Evolutionary conservation across 352 stramenopile genomes (phyloP).

Genomic region (Globisporangium camurandrum): DNA sequence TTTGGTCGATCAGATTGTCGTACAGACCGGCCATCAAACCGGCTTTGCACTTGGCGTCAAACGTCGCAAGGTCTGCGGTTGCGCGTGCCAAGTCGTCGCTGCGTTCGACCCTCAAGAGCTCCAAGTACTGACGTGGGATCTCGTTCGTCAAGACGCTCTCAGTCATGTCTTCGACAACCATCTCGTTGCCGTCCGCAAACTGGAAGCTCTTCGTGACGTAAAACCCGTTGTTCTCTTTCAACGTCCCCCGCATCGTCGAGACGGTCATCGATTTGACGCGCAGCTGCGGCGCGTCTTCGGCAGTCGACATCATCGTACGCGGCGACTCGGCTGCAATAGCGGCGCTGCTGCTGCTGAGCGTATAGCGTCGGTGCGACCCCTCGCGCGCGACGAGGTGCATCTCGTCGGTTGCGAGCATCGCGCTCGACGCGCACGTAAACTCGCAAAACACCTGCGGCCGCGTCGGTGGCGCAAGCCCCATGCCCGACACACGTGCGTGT

Average conservation of each 20-base stretch:
- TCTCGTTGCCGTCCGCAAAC: slow-evolving; percentile 58
- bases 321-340: slow-evolving; percentile 11
- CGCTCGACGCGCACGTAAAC: slow-evolving; percentile 57
- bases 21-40: slow-evolving; percentile 55
- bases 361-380: slow-evolving; percentile 36
- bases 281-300: slow-evolving; percentile 28
- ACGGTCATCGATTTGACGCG: slow-evolving; percentile 71
- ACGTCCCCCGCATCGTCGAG: slow-evolving; percentile 47
- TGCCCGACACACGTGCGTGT: slow-evolving; percentile 44
- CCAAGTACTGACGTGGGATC: slow-evolving; percentile 68
- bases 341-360: slow-evolving; percentile 12
- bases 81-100: slow-evolving; percentile 40
- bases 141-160: slow-evolving; percentile 80
- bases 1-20: slow-evolving; percentile 84
- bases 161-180: slow-evolving; percentile 77
- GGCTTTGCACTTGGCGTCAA: slow-evolving; percentile 58
- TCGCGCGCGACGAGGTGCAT: slow-evolving; percentile 52
- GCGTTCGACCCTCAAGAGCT: slow-evolving; percentile 50
- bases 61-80: slow-evolving; percentile 40
- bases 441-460: slow-evolving; percentile 73
- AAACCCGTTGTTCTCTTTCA: slow-evolving; percentile 72
- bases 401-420: slow-evolving; percentile 47
- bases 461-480: slow-evolving; percentile 46
- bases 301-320: background rate
- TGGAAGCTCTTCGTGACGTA: slow-evolving; percentile 80